phyloP scores from a whole-genome alignment of 2,329 filamentous ascomycete species.

The Pseudonectria foliicola region DNA sequence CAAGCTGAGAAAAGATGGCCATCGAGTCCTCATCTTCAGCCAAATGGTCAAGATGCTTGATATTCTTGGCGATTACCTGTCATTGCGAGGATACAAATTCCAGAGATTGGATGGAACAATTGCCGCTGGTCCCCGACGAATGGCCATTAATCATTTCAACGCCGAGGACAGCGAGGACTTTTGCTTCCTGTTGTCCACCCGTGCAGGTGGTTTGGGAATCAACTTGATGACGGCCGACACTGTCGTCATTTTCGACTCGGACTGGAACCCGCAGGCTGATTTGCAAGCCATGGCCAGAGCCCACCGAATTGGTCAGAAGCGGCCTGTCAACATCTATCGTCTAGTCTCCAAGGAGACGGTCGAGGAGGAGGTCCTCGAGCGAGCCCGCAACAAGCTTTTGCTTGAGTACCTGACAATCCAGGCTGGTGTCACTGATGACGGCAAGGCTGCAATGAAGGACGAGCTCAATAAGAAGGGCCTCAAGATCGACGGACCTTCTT shows the following conservation, averaged over 20 bases:
- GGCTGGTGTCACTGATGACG: conserved; percentile 91
- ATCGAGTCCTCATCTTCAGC: conserved; percentile 95
- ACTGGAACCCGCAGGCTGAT: conserved; percentile 98
- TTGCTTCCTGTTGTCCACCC: conserved; percentile 89
- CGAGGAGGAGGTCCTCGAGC: conserved; percentile 93
- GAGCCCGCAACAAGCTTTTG: conserved; percentile 93
- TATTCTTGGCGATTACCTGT: conserved; percentile 89
- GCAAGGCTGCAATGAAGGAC: conserved; percentile 67
- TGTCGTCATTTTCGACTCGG: conserved; percentile 94
- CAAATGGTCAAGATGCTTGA: conserved; percentile 99
- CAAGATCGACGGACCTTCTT: conserved; percentile 74
- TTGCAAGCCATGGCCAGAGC: conserved; percentile 97
- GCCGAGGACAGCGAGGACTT: conserved; percentile 94
- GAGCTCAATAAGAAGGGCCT: conserved; percentile 72
- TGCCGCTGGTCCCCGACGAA: conserved; percentile 74
- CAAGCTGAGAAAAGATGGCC: conserved; percentile 87
- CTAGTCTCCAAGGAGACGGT: conserved; percentile 97
- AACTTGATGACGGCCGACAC: conserved; percentile 99
- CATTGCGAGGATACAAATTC: conserved; percentile 87
- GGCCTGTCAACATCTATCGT: conserved; percentile 91
- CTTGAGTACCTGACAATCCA: conserved; percentile 97
- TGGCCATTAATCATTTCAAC: conserved; percentile 98
- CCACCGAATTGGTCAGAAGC: conserved; percentile 94
- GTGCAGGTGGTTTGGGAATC: conserved; percentile 95
- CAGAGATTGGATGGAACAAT: conserved; percentile 95